phyloP scores from a whole-genome alignment of 73 alveolate genomes.

The Stentor coeruleus region DNA sequence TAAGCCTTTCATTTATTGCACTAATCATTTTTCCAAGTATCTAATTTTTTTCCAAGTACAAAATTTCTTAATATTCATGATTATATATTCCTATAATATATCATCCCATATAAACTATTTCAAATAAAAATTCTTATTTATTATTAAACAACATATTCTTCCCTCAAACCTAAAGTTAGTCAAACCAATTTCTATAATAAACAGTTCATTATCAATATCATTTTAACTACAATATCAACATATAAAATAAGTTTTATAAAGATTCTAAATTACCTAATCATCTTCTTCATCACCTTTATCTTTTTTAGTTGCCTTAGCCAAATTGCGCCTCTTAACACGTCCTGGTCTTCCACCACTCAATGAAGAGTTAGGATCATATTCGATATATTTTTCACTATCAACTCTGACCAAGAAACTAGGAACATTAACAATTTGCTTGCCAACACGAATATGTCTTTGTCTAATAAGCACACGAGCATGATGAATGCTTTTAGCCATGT shows the following conservation, averaged over 20 bases:
- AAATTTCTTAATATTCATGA: not conserved
- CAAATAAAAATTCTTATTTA: too few relatives aligned
- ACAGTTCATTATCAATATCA: too few relatives aligned
- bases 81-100: too few relatives aligned
- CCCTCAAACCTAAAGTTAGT: not conserved
- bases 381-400: slow-evolving; percentile 87
- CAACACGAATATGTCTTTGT: slow-evolving; percentile 95
- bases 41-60: not conserved
- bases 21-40: too few relatives aligned
- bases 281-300: slow-evolving; percentile 31
- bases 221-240: too few relatives aligned
- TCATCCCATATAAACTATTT: too few relatives aligned
- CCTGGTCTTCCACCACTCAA: slow-evolving; percentile 75
- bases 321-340: slow-evolving; percentile 77
- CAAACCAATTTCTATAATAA: too few relatives aligned
- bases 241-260: too few relatives aligned
- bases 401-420: slow-evolving; percentile 95
- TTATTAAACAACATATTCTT: too few relatives aligned
- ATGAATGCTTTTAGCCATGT: slow-evolving; percentile 73
- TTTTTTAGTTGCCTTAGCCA: slow-evolving; percentile 49
- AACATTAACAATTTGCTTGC: slow-evolving; percentile 91
- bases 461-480: slow-evolving; percentile 95
- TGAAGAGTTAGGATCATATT: slow-evolving; percentile 76
- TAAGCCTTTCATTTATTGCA: not conserved
- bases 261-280: not conserved